Percentiles rank a stretch among this genome's conserved stretches.
phyloP scores from a whole-genome alignment of 2,329 filamentous ascomycete species.

The Cordyceps tenuipes region DNA sequence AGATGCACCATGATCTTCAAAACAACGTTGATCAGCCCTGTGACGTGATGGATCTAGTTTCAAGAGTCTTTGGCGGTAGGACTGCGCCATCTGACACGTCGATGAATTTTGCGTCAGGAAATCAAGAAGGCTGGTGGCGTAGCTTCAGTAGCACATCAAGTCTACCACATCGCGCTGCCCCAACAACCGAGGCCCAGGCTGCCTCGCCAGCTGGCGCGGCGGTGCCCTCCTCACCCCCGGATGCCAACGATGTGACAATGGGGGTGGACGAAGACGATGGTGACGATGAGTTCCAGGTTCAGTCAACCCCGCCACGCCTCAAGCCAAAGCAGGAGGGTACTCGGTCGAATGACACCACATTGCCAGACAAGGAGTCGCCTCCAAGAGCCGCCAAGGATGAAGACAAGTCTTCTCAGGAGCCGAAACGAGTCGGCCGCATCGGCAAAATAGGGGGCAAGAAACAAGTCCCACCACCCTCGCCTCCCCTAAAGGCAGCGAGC shows the following conservation, averaged over 20 bases:
- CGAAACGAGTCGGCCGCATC: conserved; percentile 19
- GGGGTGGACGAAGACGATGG: conserved; percentile 23
- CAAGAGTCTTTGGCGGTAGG: conserved; percentile 31
- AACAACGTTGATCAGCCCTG: conserved; percentile 18
- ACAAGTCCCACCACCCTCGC: conserved; percentile 16
- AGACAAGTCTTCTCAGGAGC: neutral
- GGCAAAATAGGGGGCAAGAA: conserved; percentile 30
- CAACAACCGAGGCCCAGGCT: conserved; percentile 3
- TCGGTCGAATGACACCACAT: neutral
- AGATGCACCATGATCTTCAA: conserved; percentile 29
- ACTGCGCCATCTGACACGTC: conserved; percentile 24
- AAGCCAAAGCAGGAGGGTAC: conserved; percentile 16
- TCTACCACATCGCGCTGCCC: conserved; percentile 13
- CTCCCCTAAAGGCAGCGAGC: conserved; percentile 5
- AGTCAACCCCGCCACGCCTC: conserved; percentile 36
- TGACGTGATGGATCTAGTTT: conserved; percentile 30
- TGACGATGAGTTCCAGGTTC: conserved; percentile 39
- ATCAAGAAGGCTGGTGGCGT: conserved; percentile 43
- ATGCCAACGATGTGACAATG: conserved; percentile 12
- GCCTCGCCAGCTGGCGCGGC: neutral
- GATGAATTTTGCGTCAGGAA: conserved; percentile 23
- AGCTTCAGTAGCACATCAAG: conserved; percentile 27
- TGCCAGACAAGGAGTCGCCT: conserved; percentile 6
- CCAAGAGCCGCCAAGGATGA: neutral
- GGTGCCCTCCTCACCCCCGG: conserved; percentile 11